A percentile compares a stretch with the other conserved stretches of the same genome.
Evolutionary conservation across 2,329 filamentous ascomycete genomes (phyloP).

Genomic region (Ceratocystis albifundus): DNA sequence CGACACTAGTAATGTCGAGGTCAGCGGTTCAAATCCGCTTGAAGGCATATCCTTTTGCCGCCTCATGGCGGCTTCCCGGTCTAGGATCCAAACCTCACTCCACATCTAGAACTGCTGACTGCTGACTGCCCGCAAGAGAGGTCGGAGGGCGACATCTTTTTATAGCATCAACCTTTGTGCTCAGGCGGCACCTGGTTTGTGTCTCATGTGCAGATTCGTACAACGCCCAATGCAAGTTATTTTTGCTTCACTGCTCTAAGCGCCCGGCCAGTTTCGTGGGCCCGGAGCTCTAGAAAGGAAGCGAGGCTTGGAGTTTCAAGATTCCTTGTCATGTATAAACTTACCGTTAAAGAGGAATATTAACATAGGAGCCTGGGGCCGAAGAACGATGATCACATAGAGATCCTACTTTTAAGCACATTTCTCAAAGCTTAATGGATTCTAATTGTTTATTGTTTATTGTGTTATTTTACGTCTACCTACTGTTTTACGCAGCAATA

Average conservation of each 20-base stretch:
- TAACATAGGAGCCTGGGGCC: not conserved
- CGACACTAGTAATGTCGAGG: slow-evolving; percentile 18
- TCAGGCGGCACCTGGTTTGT: not conserved
- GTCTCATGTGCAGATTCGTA: not conserved
- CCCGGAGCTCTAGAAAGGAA: not conserved
- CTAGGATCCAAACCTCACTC: too few relatives aligned
- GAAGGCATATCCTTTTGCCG: slow-evolving; percentile 20
- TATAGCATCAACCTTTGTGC: not conserved
- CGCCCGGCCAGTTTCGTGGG: not conserved
- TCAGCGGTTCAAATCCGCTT: slow-evolving; percentile 18
- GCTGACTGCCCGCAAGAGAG: too few relatives aligned
- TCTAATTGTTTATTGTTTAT: too few relatives aligned
- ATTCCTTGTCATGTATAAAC: not conserved
- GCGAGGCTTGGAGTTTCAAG: not conserved
- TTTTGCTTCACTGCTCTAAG: not conserved
- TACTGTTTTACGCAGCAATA: too few relatives aligned
- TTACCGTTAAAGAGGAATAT: not conserved
- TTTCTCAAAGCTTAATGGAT: not conserved
- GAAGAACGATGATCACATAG: not conserved
- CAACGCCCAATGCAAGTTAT: not conserved
- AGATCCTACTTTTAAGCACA: not conserved
- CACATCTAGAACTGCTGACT: too few relatives aligned
- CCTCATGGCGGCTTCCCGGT: not conserved
- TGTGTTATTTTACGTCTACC: too few relatives aligned
- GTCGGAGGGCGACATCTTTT: not conserved